Evolutionary conservation across 1,284 basidiomycete species (phyloP).

Genomic region (Marasmius tenuissimus): DNA sequence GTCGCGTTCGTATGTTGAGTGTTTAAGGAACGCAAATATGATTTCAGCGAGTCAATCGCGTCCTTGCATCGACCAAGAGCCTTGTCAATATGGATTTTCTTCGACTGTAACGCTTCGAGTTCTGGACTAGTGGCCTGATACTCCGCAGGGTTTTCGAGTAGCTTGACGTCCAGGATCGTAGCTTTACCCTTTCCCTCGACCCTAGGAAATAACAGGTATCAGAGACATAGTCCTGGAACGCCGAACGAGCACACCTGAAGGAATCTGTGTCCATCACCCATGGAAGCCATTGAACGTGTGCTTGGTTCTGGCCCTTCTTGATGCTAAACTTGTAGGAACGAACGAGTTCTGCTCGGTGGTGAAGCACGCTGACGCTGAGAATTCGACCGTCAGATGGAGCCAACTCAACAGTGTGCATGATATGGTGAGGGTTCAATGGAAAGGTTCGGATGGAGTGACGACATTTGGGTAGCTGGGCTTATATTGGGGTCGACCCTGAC

Average conservation of each 20-base stretch:
- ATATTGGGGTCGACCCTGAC: too few species aligned
- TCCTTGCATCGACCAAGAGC: constrained; percentile 24
- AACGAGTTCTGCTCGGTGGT: constrained; percentile 28
- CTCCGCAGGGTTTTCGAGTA: constrained; percentile 2
- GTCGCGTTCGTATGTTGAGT: constrained; percentile 21
- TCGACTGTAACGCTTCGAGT: constrained; percentile 20
- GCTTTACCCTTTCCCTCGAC: constrained; percentile 20
- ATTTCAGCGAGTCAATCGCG: constrained; percentile 18
- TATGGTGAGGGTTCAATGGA: too few species aligned
- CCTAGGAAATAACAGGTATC: constrained; percentile 8
- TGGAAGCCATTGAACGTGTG: constrained; percentile 32
- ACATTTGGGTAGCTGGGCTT: too few species aligned
- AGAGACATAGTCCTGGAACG: too few species aligned
- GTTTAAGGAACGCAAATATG: constrained; percentile 21
- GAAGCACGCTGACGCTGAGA: constrained; percentile 31
- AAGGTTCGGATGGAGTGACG: too few species aligned
- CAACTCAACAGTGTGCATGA: neutral
- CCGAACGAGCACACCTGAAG: constrained; percentile 26
- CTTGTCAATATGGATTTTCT: constrained; percentile 19
- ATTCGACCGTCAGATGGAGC: constrained; percentile 27
- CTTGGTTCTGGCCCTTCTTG: constrained; percentile 34
- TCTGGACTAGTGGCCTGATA: neutral
- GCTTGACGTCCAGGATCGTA: constrained; percentile 20
- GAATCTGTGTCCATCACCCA: constrained; percentile 32
- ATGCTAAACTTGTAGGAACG: constrained; percentile 31